Base-by-base conservation (phyloP, 1,284 basidiomycete genomes). In the Tylopilus sp. region DNA sequence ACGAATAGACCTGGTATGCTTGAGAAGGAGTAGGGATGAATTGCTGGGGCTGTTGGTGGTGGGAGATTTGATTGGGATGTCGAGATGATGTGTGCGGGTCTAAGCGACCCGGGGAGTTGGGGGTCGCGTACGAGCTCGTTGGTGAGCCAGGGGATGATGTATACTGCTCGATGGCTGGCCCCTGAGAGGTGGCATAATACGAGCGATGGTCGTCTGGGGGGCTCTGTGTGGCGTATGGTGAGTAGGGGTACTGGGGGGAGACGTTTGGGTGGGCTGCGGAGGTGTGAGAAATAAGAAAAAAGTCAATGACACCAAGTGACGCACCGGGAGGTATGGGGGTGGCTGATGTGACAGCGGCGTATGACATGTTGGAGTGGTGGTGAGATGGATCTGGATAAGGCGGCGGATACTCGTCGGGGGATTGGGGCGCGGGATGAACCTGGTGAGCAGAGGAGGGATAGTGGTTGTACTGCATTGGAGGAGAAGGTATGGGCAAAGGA, bases 21-120 rank as follows among this genome's bases (percentile, higher is more conserved):
- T 80, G 74, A 6, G 76, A 77, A 8, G 77, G 78, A 2, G 77
- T 79, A n/a, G 78, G 76, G 38, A 80, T 77, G 56, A 80, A 80
- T 17, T 72, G 71, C 21, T 55, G 71, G 42, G 71, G 71, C 18
- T 56, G 71, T 44, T n/a, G 33, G n/a, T 36, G 60, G 21, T 47
- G 59, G 18, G 58, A 1, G 21, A 49, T 48, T 48, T 51, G 65
- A 51, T 56, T 59, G 62, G 53, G 69, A 66, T 56, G 69, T 64
- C 43, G 66, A 53, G 39, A 62, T 46, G 39, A 62, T 46, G 53
- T 55, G 38, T 66, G 61, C 1, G 67, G 57, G 53, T 60, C 64
- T n/a, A 67, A 44, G 17, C 68, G 57, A 42, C 69, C 67, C n/a
- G 64, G 45, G 14, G 68, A 42, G 38, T 20, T 54, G 28, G 64